Evolutionary conservation across 352 stramenopile genomes (phyloP), one percentile per base, ranked within the genome.

Genomic region (Phytophthora tubulina): DNA sequence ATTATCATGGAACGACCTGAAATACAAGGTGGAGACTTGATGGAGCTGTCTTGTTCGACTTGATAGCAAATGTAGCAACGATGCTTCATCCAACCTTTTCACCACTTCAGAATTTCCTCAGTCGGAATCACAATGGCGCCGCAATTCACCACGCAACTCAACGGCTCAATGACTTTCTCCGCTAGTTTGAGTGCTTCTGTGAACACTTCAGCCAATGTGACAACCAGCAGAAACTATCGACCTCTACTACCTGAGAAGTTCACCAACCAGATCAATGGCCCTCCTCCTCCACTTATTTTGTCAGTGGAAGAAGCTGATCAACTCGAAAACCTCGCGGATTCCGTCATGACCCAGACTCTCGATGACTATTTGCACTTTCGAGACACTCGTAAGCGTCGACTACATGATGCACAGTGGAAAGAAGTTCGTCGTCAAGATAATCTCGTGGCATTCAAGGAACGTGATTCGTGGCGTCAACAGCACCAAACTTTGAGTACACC

Each of bases 401-500:
- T 76, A 2, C 72, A 83, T 14, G 63, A 73, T 27, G 55, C 76
- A 31, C 67, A 86, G 52, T 86, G 79, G 79, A 82, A 76, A 58
- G 52, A 81, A 35, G 66, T 80, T 39, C 71, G 66, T 51, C 76
- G 64, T 4, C 58, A 75, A 17, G 67, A 73, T 45, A 80, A 82
- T 31, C 72, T 86, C 60, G 75, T 77, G 15, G 65, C 77, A 3
- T 84, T 82, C 59, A 84, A 82, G 39, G 76, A 84, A 44, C 67
- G 75, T 7, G 67, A 73, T 2, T 63, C 55, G 5, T 80, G 68
- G 68, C 57, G 73, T 17, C 65, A 78, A 27, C 60, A 78, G 6
- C 62, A 78, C 32, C 72, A 78, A 27, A 70, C 60, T 0, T 33
- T 75, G 41, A 45, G 55, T 36, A 73, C 72, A 10, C 58, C 58